Percentiles rank a stretch among this genome's conserved stretches.
Evolutionary conservation across 2,329 filamentous ascomycete genomes (phyloP).

Genomic region (Davidsoniella neocaledoniae): DNA sequence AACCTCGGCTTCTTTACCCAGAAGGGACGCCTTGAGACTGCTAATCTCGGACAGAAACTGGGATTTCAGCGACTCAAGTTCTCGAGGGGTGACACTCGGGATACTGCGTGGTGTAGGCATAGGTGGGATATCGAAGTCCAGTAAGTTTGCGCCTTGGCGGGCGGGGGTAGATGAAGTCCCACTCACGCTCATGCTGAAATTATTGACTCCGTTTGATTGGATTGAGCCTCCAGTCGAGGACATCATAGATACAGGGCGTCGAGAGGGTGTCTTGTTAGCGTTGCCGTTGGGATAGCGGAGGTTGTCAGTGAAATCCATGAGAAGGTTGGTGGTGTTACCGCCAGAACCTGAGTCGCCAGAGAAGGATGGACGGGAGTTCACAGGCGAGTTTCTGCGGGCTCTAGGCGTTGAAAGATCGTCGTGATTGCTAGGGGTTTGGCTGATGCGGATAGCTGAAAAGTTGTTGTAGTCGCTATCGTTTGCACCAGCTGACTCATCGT

Average conservation of each 20-base stretch:
- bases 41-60: slow-evolving; percentile 84
- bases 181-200: slow-evolving; percentile 11
- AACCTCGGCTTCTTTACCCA: slow-evolving; percentile 85
- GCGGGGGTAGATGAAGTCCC: slow-evolving; percentile 28
- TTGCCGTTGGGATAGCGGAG: slow-evolving; percentile 23
- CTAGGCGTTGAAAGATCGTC: slow-evolving; percentile 7
- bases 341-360: slow-evolving; percentile 19
- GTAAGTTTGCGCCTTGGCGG: slow-evolving; percentile 47
- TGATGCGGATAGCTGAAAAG: slow-evolving; percentile 67
- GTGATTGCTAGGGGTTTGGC: slow-evolving; percentile 2
- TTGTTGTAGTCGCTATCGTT: slow-evolving; percentile 74
- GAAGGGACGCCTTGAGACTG: slow-evolving; percentile 78
- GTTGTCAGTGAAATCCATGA: slow-evolving; percentile 79
- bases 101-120: slow-evolving; percentile 83
- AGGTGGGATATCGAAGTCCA: slow-evolving; percentile 73
- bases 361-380: slow-evolving; percentile 27
- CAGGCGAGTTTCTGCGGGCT: slow-evolving; percentile 32
- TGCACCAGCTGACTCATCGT: slow-evolving; percentile 25
- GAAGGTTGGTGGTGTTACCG: slow-evolving; percentile 54
- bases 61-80: slow-evolving; percentile 85
- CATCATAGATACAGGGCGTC: slow-evolving; percentile 17
- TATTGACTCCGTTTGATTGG: neutral
- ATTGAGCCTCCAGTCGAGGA: slow-evolving; percentile 1
- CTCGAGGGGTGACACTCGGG: slow-evolving; percentile 76
- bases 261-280: slow-evolving; percentile 17